These are phyloP conservation scores for Powellomyces hirtus DNA, from an alignment of 192 early-diverging fungal species.

Conservation along the genomic window DNA sequence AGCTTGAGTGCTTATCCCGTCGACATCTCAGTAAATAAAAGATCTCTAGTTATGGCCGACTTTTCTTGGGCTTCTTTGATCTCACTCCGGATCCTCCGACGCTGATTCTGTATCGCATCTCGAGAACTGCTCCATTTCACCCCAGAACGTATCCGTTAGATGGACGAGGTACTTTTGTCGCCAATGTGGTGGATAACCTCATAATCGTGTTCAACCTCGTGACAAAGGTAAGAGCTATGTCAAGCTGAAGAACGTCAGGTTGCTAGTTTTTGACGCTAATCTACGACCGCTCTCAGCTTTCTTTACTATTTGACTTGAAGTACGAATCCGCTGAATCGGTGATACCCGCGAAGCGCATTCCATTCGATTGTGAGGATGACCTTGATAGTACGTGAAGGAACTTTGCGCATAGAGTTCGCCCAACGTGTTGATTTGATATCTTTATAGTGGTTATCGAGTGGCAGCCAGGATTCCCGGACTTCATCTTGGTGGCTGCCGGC, in stretches of 20 bases:
- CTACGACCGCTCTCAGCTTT: neutral
- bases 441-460: neutral
- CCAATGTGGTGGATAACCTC: conserved; percentile 10
- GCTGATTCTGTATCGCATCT: conserved; percentile 1
- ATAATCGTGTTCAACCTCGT: conserved; percentile 6
- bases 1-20: neutral
- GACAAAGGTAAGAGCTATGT: conserved; percentile 8
- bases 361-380: neutral
- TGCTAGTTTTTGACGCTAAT: too few species aligned
- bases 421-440: neutral
- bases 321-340: neutral
- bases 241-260: too few species aligned
- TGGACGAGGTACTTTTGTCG: conserved; percentile 10
- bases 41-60: neutral
- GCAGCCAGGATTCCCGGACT: conserved; percentile 1
- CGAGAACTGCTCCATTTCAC: neutral
- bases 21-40: neutral
- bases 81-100: neutral
- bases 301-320: neutral
- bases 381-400: neutral
- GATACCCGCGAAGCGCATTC: neutral
- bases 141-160: neutral
- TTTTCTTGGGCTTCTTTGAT: neutral
- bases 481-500: neutral
- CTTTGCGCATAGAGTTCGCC: neutral